Percentiles rank a stretch among this genome's conserved stretches.
Conservation (phyloP, 2,329 filamentous ascomycete genomes). For the Ophiostoma sp. region DNA sequence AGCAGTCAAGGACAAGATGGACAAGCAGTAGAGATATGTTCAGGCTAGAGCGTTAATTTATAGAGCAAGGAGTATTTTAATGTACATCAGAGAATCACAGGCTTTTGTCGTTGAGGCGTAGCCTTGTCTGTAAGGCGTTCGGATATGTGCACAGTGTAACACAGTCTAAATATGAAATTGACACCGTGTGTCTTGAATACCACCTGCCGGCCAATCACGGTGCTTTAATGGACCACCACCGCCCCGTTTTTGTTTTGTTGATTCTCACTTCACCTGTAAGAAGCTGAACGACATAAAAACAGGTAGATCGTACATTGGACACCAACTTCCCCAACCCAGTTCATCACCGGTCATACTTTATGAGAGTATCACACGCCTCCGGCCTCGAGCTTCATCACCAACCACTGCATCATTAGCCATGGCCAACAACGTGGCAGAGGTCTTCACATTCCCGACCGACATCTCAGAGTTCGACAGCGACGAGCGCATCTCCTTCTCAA, state of each 20-base stretch:
- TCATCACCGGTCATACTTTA: background rate
- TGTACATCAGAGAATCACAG: background rate
- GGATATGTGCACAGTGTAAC: background rate
- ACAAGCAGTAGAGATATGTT: background rate
- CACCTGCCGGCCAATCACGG: slow-evolving; percentile 5
- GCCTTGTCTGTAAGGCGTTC: background rate
- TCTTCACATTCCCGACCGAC: slow-evolving; percentile 51
- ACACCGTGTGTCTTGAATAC: background rate
- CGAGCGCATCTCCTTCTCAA: slow-evolving; percentile 81
- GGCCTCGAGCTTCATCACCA: background rate
- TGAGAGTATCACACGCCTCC: background rate
- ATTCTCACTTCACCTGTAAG: slow-evolving; percentile 12
- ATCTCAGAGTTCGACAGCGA: slow-evolving; percentile 67
- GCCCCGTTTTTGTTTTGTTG: slow-evolving; percentile 19
- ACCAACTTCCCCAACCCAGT: background rate
- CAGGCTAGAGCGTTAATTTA: no score
- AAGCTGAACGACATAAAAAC: background rate
- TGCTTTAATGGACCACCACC: background rate
- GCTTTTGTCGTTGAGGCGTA: background rate
- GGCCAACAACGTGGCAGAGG: slow-evolving; percentile 27
- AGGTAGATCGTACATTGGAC: background rate
- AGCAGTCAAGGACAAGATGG: slow-evolving; percentile 50
- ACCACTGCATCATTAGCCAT: slow-evolving; percentile 9
- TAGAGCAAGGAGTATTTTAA: background rate
- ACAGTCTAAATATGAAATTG: background rate